phyloP scores from a whole-genome alignment of 495 filamentous ascomycete genomes.

The Clavariopsis aquatica region DNA sequence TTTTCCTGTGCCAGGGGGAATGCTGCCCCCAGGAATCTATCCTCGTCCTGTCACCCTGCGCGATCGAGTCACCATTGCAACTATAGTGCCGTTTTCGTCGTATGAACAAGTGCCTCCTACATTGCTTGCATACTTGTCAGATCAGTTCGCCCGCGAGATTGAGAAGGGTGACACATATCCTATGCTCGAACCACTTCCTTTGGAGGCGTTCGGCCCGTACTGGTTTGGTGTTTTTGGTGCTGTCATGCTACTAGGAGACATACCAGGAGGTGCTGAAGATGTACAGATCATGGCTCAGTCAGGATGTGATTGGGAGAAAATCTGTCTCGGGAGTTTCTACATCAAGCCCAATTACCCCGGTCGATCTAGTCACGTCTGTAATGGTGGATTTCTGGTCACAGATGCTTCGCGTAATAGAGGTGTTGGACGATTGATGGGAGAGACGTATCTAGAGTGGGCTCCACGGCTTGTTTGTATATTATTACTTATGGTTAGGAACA shows the following conservation, averaged over 20 bases:
- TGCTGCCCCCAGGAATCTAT: constrained; percentile 68
- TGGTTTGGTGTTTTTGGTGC: constrained; percentile 97
- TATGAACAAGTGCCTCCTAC: constrained; percentile 70
- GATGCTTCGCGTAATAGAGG: constrained; percentile 86
- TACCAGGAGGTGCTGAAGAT: constrained; percentile 64
- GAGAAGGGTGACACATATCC: constrained; percentile 96
- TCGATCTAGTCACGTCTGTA: constrained; percentile 93
- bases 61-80: constrained; percentile 87
- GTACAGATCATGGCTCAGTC: constrained; percentile 54
- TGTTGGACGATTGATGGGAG: constrained; percentile 90
- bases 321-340: constrained; percentile 93
- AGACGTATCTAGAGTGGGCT: constrained; percentile 92
- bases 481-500: not conserved
- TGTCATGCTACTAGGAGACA: constrained; percentile 86
- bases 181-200: constrained; percentile 76
- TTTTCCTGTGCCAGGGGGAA: constrained; percentile 61
- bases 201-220: constrained; percentile 77
- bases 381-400: constrained; percentile 91
- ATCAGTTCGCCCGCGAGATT: constrained; percentile 91
- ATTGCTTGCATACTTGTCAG: constrained; percentile 75
- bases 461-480: constrained; percentile 68
- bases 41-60: constrained; percentile 86
- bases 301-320: constrained; percentile 75
- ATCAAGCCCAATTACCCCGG: constrained; percentile 98
- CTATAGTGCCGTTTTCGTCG: constrained; percentile 82